Evolutionary conservation across 176 grass and related monocot genomes (phyloP).

Genomic region (Hsuehochloa calcarea): DNA sequence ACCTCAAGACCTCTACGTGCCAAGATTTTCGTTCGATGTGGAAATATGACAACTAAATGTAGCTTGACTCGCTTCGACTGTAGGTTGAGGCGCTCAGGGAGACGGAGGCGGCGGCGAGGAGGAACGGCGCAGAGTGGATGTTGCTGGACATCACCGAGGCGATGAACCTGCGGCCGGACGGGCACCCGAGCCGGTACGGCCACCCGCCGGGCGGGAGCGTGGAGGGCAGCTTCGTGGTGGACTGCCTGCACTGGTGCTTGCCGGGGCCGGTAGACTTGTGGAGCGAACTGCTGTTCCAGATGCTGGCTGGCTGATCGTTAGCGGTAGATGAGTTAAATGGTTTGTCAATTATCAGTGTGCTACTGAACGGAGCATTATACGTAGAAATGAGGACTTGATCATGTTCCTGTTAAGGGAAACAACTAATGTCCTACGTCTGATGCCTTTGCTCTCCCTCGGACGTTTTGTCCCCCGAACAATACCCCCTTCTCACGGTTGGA

Average conservation of each 20-base stretch:
- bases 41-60: background rate
- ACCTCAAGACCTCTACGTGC: background rate
- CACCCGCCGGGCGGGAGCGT: conserved; percentile 53
- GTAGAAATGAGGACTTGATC: background rate
- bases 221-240: conserved; percentile 42
- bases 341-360: background rate
- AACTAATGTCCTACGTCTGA: too few relatives aligned
- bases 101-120: conserved; percentile 19
- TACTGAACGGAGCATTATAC: background rate
- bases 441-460: too few relatives aligned
- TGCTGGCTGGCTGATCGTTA: conserved; percentile 14
- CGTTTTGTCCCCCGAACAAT: too few relatives aligned
- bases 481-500: too few relatives aligned
- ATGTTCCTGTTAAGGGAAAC: background rate
- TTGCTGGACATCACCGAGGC: conserved; percentile 59
- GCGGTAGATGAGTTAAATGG: background rate
- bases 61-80: background rate
- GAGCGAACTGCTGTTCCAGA: conserved; percentile 52
- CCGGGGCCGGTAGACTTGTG: conserved; percentile 65
- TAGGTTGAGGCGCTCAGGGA: conserved; percentile 40
- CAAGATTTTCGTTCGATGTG: background rate
- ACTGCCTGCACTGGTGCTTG: conserved; percentile 79
- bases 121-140: conserved; percentile 29
- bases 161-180: conserved; percentile 74
- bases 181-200: conserved; percentile 67